Conservation (phyloP, 345 rosid species). For the Draba incana region DNA sequence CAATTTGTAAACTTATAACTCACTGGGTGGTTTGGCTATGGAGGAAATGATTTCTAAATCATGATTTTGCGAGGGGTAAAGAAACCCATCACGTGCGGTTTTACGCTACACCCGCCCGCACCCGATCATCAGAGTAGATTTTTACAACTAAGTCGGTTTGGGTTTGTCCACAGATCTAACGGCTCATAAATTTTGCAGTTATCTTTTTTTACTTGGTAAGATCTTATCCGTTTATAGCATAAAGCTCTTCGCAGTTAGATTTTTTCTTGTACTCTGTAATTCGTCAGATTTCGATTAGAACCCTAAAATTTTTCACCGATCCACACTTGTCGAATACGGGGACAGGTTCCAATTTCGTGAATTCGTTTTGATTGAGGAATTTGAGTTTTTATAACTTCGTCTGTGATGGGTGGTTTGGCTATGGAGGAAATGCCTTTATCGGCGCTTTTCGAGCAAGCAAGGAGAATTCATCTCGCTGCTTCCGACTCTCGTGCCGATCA, state of each 20-base stretch:
- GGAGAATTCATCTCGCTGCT: constrained; percentile 67
- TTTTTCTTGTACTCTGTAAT: background rate
- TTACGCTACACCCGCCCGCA: background rate
- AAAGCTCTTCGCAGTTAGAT: background rate
- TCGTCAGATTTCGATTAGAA: constrained; percentile 25
- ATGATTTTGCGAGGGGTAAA: background rate
- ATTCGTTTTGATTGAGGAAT: background rate
- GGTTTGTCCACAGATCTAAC: too few species aligned
- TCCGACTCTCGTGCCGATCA: constrained; percentile 67
- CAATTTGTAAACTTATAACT: too few species aligned
- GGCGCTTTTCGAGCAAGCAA: constrained; percentile 73
- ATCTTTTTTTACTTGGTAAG: too few species aligned
- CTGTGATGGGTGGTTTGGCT: constrained; percentile 47
- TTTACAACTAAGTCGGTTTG: too few species aligned
- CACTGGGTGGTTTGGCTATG: too few species aligned
- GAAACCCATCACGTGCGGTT: background rate
- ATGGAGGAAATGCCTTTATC: constrained; percentile 74
- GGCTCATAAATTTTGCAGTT: too few species aligned
- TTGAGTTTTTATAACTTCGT: constrained; percentile 22
- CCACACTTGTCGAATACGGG: constrained; percentile 18
- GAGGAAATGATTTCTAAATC: too few species aligned
- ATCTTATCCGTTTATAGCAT: background rate
- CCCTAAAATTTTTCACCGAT: background rate
- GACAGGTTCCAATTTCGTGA: background rate
- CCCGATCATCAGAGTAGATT: too few species aligned